Base-by-base conservation (phyloP, 495 filamentous ascomycete species). In the Saxophila tyrrhenica region DNA sequence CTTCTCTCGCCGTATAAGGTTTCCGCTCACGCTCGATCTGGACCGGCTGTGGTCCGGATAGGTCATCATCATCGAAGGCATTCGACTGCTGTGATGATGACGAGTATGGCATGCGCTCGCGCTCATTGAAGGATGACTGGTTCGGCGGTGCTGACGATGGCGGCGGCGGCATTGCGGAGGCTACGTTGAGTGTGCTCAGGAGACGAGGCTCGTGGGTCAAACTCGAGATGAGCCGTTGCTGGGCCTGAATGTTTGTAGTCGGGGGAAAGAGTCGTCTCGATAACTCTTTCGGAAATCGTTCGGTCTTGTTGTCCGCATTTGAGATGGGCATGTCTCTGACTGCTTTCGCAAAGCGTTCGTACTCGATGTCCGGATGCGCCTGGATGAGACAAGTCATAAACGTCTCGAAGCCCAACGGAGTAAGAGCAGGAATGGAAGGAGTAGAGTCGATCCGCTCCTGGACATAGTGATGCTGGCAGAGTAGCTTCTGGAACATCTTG, bases 401-500 rank as follows among this genome's bases (percentile, higher is more conserved):
- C 51, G 70, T 70, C 55, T 84, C 76, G 65, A 94, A 97, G 2
- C 91, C 91, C 25, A 73, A 62, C 1, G 86, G 84, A 1, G 90
- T 95, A 16, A 96, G 72, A 15, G 78, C 84, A 1, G 90, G 90
- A 29, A 88, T 75, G 43, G 77, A 76, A 2, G 90, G 87, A 51
- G 74, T 68, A 46, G 78, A 73, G 10, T 59, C 49, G 25, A 52
- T 17, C 35, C 51, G 23, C 15, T 62, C 59, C 57, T 89, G 90
- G 1, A 94, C 77, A 13, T 94, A 76, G 67, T 90, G 85, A 63
- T 94, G 88, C 60, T 91, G 77, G 59, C 84, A 89, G 20, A 77
- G 76, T 13, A 95, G 73, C 38, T 85, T 84, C 45, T 81, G 77
- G 65, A 87, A 95, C 50, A 95, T 71, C 25, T 79, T 78, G 1